Evolutionary conservation across 257 asterid species (phyloP), one percentile per base, ranked within the genome.

Genomic region (Solanum sitiens): DNA sequence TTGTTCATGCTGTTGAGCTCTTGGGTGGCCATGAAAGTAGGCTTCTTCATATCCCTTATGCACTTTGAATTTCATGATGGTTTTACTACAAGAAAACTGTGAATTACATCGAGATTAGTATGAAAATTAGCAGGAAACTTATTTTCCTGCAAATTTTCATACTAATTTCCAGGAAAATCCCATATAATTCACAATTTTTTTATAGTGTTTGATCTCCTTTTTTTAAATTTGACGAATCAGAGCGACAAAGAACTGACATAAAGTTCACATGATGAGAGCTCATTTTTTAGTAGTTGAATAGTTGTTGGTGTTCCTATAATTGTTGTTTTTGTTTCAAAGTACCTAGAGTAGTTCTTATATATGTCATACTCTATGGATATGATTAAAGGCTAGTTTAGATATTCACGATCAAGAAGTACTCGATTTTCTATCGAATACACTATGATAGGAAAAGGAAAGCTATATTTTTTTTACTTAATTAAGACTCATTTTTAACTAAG

Each of bases 1-100:
- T 92, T 84, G 91, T 91, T 87, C 92, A 90, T 73, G 93, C 94
- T 30, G 94, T 92, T 82, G 92, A 92, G 87, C 94, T 92, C 84
- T 90, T 92, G 79, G 94, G 94, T 75, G 94, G 94, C 85, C 94
- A 92, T 86, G 94, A 92, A 87, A 92, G 94, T 92, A 89, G 2
- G 89, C 50, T 82, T 65, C 50, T 40, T 39, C 61, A 39, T 37
- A 37, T 53, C 45, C 50, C 56, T 39, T 23, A 11, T 73, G 27
- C 23, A 4, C 16, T 35, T 33, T 35, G 11, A 18, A 33, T 33
- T 33, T 50, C 61, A 50, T 9, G 15, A 33, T 53, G 63, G 10
- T 53, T 53, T 53, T 7, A 37, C 39, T 37, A 6, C 39, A 37
- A 5, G 7, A 5, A 37, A 37, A 37, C 7, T 37, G 39, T 6